Evolutionary conservation across 2,329 filamentous ascomycete genomes (phyloP), one percentile per base, ranked within the genome.

Genomic region (Cladosporium sp.): DNA sequence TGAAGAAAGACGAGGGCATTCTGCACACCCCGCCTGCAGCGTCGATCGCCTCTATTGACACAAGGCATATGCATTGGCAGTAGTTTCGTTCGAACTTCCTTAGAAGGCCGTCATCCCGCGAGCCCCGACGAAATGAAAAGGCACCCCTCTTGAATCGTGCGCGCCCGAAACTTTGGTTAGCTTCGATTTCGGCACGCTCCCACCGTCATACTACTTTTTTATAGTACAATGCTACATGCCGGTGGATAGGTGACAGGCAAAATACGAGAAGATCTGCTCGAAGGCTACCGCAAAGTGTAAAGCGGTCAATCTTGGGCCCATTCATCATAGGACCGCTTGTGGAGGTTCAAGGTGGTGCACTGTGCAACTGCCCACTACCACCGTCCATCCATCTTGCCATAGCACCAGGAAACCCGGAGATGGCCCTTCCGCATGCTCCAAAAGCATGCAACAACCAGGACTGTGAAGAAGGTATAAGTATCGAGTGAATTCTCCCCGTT

Each of bases 251-350:
- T 30, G 30, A 40, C 24, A 17, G 36, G 29, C 36, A 41, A 20
- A 48, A 48, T 48, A 48, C 44, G 44, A 48, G 44, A n/a, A 48
- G 44, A 48, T 48, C 44, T 39, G 15, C 44, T 40, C 12, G 4
- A 4, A 7, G 15, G 24, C 40, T 48, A 27, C 36, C 44, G 40
- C 44, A 48, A 41, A 17, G 34, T n/a, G 36, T 40, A 24, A n/a
- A 36, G 32, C 32, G 32, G 13, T 15, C 32, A 36, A 17, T 20
- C 34, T 47, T 47, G 37, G 43, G 34, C 24, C n/a, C n/a, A n/a
- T n/a, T n/a, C n/a, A n/a, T n/a, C n/a, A n/a, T n/a, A 20, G 36
- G 13, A 39, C 17, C 15, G 27, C 36, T 30, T 19, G 37, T 41
- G 44, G 37, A 48, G 18, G n/a, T 38, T n/a, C 6, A 18, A 37